Evolutionary conservation across 2,329 filamentous ascomycete species (phyloP), one percentile per base, ranked within the genome.

Genomic region (Fusarium sp.): DNA sequence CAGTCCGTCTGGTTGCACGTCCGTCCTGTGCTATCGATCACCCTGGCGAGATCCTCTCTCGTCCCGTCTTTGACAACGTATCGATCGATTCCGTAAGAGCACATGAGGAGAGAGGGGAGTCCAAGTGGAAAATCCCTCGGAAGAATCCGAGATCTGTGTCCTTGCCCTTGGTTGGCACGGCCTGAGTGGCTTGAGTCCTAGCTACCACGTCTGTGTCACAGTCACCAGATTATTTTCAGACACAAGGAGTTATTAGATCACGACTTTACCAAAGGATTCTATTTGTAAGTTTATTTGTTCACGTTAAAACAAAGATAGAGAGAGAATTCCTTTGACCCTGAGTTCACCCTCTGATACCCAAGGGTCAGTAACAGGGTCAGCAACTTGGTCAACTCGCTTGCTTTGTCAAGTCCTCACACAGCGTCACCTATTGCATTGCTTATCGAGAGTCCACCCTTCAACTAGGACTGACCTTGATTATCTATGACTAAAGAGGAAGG

Each of bases 401-500:
- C 47, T 29, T 52, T 52, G 22, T 50, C 47, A 54, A 54, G 27
- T 31, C 18, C 31, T 54, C 7, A 31, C 42, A 42, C 11, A 31
- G 13, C 11, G 47, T 54, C 47, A 20, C 47, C 25, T 54, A 31
- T 54, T 54, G 16, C 42, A 47, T 25, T 47, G 47, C 47, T 54
- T 54, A 54, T 54, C 27, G 47, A 54, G 47, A 54, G 20, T 36
- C 20, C 29, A 62, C 14, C 40, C 14, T 25, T 31, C 18, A 54
- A 54, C 38, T 22, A 63, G 20, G 36, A 60, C 42, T n/a, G 27
- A n/a, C 47, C 47, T 56, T 56, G 65, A 59, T 45, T 61, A 10
- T 66, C 29, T 29, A 71, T 57, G n/a, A 11, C 31, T 61, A n/a
- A 33, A 74, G 27, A 60, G 35, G 42, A 65, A 63, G 40, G 22